Conservation (phyloP, 345 rosid genomes). For the Erodium maritimum region DNA sequence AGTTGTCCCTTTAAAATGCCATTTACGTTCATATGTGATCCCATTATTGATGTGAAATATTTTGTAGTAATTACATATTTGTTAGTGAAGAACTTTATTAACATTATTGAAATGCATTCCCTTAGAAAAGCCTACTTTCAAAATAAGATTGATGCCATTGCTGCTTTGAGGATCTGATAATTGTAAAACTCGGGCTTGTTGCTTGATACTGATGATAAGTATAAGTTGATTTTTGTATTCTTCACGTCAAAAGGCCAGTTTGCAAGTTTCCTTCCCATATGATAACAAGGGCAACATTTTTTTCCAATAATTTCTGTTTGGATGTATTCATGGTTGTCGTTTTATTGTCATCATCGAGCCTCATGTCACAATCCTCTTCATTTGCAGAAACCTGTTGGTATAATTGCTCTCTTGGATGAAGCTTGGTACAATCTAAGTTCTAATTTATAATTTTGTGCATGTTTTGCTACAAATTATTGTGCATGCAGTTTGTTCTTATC, state of each 20-base stretch:
- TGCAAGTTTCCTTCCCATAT: not conserved
- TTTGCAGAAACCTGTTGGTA: constrained; percentile 97
- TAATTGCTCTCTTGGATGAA: constrained; percentile 92
- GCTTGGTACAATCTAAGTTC: constrained; percentile 70
- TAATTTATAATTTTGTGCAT: constrained; percentile 27
- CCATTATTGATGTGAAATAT: too few species aligned
- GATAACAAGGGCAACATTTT: not conserved
- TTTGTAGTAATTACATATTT: too few species aligned
- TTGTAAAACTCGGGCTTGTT: not conserved
- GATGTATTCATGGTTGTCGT: not conserved
- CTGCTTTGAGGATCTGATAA: not conserved
- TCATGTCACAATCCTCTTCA: constrained; percentile 9
- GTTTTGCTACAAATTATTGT: constrained; percentile 14
- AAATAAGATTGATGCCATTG: not conserved
- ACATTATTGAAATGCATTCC: too few species aligned
- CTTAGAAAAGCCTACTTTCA: not conserved
- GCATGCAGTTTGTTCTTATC: constrained; percentile 32
- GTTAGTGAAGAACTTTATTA: too few species aligned
- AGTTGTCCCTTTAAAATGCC: too few species aligned
- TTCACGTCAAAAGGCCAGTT: not conserved
- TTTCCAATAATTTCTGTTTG: not conserved
- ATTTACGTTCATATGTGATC: too few species aligned
- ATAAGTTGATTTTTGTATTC: not conserved
- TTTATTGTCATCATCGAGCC: not conserved
- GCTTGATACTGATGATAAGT: not conserved